Evolutionary conservation across 441 rosid species (phyloP).

Genomic region (Heliophila coronopifolia): DNA sequence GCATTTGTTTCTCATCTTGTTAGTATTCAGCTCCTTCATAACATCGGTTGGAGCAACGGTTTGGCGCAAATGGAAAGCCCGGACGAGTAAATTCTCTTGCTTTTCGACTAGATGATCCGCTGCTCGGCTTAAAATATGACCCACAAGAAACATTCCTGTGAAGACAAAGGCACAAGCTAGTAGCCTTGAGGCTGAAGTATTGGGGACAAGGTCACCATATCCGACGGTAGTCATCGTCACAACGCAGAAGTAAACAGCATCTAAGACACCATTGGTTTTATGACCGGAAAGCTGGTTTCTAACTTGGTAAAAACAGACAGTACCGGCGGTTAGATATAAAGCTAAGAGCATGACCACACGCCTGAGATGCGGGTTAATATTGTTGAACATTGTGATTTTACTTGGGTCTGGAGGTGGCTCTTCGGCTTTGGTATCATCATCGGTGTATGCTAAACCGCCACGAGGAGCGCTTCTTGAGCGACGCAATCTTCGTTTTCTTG

Average conservation of each 20-base stretch:
- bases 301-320: slow-evolving; percentile 42
- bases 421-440: slow-evolving; percentile 18
- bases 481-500: slow-evolving; percentile 41
- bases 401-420: slow-evolving; percentile 26
- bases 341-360: slow-evolving; percentile 37
- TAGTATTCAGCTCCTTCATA: slow-evolving; percentile 46
- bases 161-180: slow-evolving; percentile 72
- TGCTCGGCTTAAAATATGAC: slow-evolving; percentile 51
- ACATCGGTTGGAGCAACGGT: slow-evolving; percentile 35
- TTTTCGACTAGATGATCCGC: slow-evolving; percentile 70
- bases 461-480: slow-evolving; percentile 67
- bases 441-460: slow-evolving; percentile 30
- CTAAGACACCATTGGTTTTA: slow-evolving; percentile 54
- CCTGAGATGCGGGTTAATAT: slow-evolving; percentile 37
- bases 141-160: slow-evolving; percentile 58
- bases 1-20: slow-evolving; percentile 47
- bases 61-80: slow-evolving; percentile 40
- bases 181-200: slow-evolving; percentile 38
- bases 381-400: slow-evolving; percentile 25
- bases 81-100: slow-evolving; percentile 60
- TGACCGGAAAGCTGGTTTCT: slow-evolving; percentile 49
- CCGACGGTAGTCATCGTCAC: slow-evolving; percentile 87
- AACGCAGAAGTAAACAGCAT: slow-evolving; percentile 55
- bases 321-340: slow-evolving; percentile 45
- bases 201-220: slow-evolving; percentile 80